Conservation (phyloP, 306 rosid species). For the Cyclanthera cordifolia region DNA sequence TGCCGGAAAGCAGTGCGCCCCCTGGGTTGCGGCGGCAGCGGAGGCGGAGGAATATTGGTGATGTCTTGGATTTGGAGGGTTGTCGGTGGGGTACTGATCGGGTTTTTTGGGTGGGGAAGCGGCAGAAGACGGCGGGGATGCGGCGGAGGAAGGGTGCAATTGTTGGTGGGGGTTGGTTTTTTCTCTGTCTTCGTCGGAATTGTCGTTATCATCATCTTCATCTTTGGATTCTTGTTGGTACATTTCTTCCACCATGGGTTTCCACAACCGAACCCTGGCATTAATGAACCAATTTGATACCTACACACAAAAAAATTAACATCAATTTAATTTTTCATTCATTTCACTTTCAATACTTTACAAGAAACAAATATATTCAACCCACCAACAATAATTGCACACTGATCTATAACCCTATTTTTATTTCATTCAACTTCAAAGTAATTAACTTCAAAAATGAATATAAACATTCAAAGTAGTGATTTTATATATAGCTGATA, state of each 20-base stretch:
- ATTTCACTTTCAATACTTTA: background rate
- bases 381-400: background rate
- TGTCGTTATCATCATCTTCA: constrained; percentile 10
- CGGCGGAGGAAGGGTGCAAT: background rate
- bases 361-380: background rate
- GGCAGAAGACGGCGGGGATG: constrained; percentile 16
- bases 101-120: constrained; percentile 36
- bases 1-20: constrained; percentile 22
- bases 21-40: constrained; percentile 32
- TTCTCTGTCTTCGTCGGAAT: constrained; percentile 17
- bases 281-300: constrained; percentile 99
- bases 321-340: background rate
- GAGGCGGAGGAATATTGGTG: constrained; percentile 10
- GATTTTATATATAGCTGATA: no score
- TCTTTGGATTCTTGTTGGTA: constrained; percentile 85
- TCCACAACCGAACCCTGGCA: constrained; percentile 99
- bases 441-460: no score
- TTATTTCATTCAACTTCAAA: no score
- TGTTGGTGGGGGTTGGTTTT: constrained; percentile 11
- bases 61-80: constrained; percentile 26
- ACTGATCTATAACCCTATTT: background rate
- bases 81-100: constrained; percentile 35
- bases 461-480: no score
- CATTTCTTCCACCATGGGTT: constrained; percentile 99
- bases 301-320: constrained; percentile 28